Conservation (phyloP, 2,329 filamentous ascomycete genomes). For the Orbilia blumenaviensis region DNA sequence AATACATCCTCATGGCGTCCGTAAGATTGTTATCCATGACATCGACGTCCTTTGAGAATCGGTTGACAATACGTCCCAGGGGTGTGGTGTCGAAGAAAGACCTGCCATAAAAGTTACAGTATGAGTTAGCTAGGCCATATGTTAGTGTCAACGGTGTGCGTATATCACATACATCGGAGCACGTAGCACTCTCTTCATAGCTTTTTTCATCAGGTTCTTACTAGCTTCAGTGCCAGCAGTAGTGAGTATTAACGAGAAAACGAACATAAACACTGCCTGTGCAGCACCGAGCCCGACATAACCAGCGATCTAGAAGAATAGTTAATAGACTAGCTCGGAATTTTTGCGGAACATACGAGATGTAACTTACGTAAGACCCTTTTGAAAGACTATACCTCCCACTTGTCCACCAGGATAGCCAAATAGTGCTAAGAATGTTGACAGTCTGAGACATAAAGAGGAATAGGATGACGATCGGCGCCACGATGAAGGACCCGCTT, state of each 20-base stretch:
- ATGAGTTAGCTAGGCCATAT: too few relatives aligned
- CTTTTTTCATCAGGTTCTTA: slow-evolving; percentile 80
- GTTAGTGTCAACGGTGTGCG: too few relatives aligned
- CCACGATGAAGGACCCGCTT: slow-evolving; percentile 86
- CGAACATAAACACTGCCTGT: slow-evolving; percentile 79
- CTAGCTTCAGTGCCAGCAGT: slow-evolving; percentile 82
- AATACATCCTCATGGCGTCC: slow-evolving; percentile 94
- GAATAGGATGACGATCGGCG: slow-evolving; percentile 78
- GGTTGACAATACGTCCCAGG: slow-evolving; percentile 91
- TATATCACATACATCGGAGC: slow-evolving; percentile 67
- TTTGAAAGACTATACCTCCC: slow-evolving; percentile 70
- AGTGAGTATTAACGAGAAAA: slow-evolving; percentile 80
- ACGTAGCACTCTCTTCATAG: slow-evolving; percentile 77
- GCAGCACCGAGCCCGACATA: slow-evolving; percentile 75
- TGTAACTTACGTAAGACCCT: slow-evolving; percentile 71
- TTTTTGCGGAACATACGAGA: background rate
- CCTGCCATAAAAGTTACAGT: slow-evolving; percentile 72
- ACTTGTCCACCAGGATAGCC: slow-evolving; percentile 83
- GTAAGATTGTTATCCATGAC: slow-evolving; percentile 95
- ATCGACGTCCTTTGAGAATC: slow-evolving; percentile 93
- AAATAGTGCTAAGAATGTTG: slow-evolving; percentile 83
- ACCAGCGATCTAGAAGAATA: slow-evolving; percentile 67
- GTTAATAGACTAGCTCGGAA: slow-evolving; percentile 55
- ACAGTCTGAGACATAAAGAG: slow-evolving; percentile 82
- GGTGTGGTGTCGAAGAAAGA: slow-evolving; percentile 98